Evolutionary conservation across 305 asterid genomes (phyloP).

Genomic region (Fraxinus dipetala): DNA sequence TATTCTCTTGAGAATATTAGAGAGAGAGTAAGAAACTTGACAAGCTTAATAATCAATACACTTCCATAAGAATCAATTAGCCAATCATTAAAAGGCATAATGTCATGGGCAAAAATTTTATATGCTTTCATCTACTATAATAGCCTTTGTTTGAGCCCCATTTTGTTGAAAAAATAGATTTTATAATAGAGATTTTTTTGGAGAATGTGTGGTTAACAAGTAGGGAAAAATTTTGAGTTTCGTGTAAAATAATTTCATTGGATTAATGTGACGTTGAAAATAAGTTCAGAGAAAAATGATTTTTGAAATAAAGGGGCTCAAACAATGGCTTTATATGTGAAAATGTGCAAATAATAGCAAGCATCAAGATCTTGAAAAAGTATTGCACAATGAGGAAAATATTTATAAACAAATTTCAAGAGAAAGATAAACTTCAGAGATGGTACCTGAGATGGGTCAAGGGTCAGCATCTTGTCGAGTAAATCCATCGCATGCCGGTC

Average conservation of each 20-base stretch:
- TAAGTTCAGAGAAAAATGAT: neutral
- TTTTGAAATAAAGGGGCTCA: neutral
- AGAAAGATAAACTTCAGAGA: neutral
- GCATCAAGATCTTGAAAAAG: conserved; percentile 6
- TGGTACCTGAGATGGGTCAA: conserved; percentile 84
- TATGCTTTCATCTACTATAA: neutral
- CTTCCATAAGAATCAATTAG: neutral
- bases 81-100: neutral
- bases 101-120: neutral
- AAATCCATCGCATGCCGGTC: conserved; percentile 92
- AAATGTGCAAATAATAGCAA: conserved; percentile 14
- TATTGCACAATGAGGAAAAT: neutral
- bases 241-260: neutral
- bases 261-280: neutral
- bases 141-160: neutral
- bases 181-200: neutral
- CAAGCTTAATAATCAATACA: conserved; percentile 13
- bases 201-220: neutral
- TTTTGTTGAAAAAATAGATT: neutral
- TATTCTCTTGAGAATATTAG: neutral
- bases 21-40: neutral
- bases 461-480: conserved; percentile 79
- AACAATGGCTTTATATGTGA: neutral
- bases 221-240: neutral
- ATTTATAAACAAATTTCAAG: neutral